Conservation (phyloP, 1,139 yeast species). For the Yamadazyma sp. region DNA sequence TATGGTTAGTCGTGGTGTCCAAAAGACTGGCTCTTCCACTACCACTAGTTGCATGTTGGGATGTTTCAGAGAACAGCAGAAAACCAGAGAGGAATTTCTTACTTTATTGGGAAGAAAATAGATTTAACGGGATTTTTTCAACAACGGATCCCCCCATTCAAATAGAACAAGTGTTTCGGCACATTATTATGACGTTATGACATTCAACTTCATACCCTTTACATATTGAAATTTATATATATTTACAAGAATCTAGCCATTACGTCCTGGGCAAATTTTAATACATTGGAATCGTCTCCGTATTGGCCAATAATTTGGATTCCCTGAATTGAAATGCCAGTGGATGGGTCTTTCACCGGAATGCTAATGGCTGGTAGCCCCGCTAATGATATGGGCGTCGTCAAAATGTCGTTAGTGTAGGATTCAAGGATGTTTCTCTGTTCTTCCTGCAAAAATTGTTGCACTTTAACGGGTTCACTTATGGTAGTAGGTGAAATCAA, state of each 20-base stretch:
- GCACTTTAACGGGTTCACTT: constrained; percentile 54
- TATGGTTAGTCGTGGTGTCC: constrained; percentile 98
- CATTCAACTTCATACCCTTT: constrained; percentile 34
- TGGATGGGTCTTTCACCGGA: constrained; percentile 47
- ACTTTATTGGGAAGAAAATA: constrained; percentile 66
- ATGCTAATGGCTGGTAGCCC: constrained; percentile 84
- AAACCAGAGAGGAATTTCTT: constrained; percentile 94
- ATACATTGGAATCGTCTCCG: constrained; percentile 71
- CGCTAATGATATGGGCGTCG: constrained; percentile 88
- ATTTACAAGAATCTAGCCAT: constrained; percentile 7
- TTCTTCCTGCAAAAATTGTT: constrained; percentile 34
- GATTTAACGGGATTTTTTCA: constrained; percentile 17
- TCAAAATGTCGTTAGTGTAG: constrained; percentile 78
- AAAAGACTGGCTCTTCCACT: constrained; percentile 90
- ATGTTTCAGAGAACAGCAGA: constrained; percentile 87
- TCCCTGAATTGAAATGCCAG: constrained; percentile 33
- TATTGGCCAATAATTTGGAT: constrained; percentile 83
- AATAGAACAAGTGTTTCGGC: constrained; percentile 1
- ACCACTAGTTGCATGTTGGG: constrained; percentile 98
- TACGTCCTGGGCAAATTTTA: constrained; percentile 34
- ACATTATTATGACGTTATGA: constrained; percentile 36
- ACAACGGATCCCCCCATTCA: constrained; percentile 14
- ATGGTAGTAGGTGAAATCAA: constrained; percentile 73
- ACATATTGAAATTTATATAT: constrained; percentile 8
- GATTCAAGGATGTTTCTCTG: constrained; percentile 54